Percentiles rank a stretch among this genome's conserved stretches.
Evolutionary conservation across 805 yeast genomes (phyloP).

Genomic region (Metschnikowia colocasiae): DNA sequence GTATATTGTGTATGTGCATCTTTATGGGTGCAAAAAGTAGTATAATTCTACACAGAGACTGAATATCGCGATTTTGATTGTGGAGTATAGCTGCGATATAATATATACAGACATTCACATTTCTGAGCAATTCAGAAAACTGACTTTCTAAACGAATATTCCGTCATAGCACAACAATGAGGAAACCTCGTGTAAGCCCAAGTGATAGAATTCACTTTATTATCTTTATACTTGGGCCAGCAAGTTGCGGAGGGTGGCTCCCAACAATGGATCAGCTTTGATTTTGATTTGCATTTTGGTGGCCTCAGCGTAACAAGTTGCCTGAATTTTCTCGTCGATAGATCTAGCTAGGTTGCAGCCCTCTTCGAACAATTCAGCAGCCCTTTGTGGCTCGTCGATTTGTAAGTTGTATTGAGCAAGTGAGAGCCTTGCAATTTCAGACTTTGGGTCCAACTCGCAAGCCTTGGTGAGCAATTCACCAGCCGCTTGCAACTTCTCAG

Average conservation of each 20-base stretch:
- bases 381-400: conserved; percentile 76
- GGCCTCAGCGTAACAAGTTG: conserved; percentile 89
- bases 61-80: conserved; percentile 1
- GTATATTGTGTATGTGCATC: conserved; percentile 13
- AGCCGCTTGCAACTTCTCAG: conserved; percentile 50
- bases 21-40: conserved; percentile 14
- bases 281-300: conserved; percentile 83
- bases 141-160: background rate
- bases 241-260: conserved; percentile 18
- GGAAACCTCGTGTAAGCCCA: background rate
- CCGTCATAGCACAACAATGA: background rate
- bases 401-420: conserved; percentile 89
- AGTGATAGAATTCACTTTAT: background rate
- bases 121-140: background rate
- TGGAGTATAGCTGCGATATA: background rate
- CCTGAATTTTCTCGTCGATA: conserved; percentile 82
- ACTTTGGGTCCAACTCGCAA: conserved; percentile 75
- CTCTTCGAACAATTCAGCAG: conserved; percentile 76
- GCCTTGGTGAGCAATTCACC: conserved; percentile 69
- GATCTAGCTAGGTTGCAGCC: conserved; percentile 81
- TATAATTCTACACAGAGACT: background rate
- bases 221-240: background rate
- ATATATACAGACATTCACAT: conserved; percentile 4
- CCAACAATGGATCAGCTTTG: conserved; percentile 62
- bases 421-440: conserved; percentile 86